Evolutionary conservation across 2,329 filamentous ascomycete species (phyloP).

Genomic region (Hypoxylon sp.): DNA sequence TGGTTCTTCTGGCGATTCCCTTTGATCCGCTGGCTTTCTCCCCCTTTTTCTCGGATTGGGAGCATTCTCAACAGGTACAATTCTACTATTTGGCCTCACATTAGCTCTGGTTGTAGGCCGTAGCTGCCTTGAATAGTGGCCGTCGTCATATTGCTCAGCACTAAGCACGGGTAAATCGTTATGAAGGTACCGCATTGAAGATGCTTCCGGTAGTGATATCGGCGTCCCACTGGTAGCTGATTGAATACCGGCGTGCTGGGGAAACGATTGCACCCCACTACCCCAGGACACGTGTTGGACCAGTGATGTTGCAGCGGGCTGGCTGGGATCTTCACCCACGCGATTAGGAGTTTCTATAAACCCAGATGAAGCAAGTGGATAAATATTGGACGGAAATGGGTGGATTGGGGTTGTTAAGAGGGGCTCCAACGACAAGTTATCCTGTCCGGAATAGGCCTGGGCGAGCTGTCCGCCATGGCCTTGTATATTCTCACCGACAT

Average conservation of each 20-base stretch:
- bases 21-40: conserved; percentile 51
- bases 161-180: conserved; percentile 62
- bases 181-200: conserved; percentile 53
- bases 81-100: conserved; percentile 26
- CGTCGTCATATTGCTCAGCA: conserved; percentile 63
- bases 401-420: conserved; percentile 24
- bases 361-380: conserved; percentile 14
- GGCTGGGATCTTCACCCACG: conserved; percentile 12
- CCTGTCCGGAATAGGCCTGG: conserved; percentile 20
- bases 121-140: conserved; percentile 44
- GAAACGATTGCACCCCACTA: conserved; percentile 19
- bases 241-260: conserved; percentile 25
- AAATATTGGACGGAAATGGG: conserved; percentile 22
- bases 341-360: conserved; percentile 12
- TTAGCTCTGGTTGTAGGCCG: conserved; percentile 39
- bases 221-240: conserved; percentile 20
- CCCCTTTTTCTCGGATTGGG: conserved; percentile 54
- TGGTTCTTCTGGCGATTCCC: conserved; percentile 63
- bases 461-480: conserved; percentile 13
- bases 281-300: conserved; percentile 26
- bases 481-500: conserved; percentile 19
- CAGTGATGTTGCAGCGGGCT: conserved; percentile 15
- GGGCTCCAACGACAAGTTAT: conserved; percentile 24
- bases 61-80: conserved; percentile 43
- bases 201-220: conserved; percentile 27